Percentiles rank a stretch among this genome's conserved stretches.
Evolutionary conservation across 306 rosid species (phyloP).

Genomic region (Trichosanthes truncata): DNA sequence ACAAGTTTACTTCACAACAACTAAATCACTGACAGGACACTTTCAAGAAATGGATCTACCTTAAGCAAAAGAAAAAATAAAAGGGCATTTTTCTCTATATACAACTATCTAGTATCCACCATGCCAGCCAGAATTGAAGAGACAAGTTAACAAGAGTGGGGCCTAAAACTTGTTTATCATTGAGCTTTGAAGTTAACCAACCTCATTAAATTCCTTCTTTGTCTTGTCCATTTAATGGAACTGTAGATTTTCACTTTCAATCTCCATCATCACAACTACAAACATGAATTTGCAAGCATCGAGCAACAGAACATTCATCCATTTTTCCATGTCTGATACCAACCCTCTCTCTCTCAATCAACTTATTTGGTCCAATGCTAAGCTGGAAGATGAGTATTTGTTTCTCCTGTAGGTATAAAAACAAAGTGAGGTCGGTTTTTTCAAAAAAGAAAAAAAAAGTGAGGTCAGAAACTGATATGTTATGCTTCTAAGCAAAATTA

Average conservation of each 20-base stretch:
- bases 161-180: background rate
- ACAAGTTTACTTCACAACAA: background rate
- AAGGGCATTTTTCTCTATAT: background rate
- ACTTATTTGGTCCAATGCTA: background rate
- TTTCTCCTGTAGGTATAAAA: background rate
- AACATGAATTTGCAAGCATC: background rate
- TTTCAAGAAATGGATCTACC: background rate
- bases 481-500: background rate
- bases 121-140: constrained; percentile 6
- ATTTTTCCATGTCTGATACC: background rate
- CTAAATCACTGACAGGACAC: background rate
- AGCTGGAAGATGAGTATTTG: background rate
- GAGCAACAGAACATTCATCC: background rate
- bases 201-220: background rate
- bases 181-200: constrained; percentile 10
- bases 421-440: background rate
- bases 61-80: background rate
- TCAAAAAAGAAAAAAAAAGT: too few relatives aligned
- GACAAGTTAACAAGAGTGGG: constrained; percentile 12
- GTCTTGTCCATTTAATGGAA: background rate
- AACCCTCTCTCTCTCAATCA: background rate
- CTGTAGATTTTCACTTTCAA: background rate
- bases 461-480: background rate
- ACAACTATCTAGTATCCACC: background rate
- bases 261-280: constrained; percentile 2